Base-by-base conservation (phyloP, 148 eudicot species). In the Nepenthes mirabilis region DNA sequence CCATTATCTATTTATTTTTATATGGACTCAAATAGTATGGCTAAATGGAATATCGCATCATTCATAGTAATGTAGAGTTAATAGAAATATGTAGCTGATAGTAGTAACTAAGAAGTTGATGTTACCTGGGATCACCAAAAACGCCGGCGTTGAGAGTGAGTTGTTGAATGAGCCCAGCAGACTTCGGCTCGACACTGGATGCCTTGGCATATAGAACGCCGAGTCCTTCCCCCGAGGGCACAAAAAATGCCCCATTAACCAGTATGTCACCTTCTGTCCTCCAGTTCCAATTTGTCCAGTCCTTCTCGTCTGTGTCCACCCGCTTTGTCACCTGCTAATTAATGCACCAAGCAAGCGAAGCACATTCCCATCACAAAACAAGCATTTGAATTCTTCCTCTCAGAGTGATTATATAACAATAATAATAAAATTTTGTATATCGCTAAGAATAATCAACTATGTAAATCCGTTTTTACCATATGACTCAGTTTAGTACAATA, bases 131-230 rank as follows among this genome's bases (percentile, higher is more conserved):
- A n/a, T 73, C 85, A 33, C 89, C 89, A 53, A 79, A 68, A 51
- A 74, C 93, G 58, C 96, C 96, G 34, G 96, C 79, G 60, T 83
- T 72, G 43, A 68, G 45, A 33, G 96, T 88, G 67, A 88, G 81
- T 49, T 74, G 93, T 62, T 71, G 76, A 6, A 88, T 64, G 23
- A 77, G 78, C 5, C 37, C 57, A 33, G 80, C 87, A 7, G 96
- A 79, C 61, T 66, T 88, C 58, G 96, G 79, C 61, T 77, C 80
- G 5, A 68, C 53, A 32, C 96, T 88, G 11, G 75, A 70, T n/a
- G 96, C 96, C 79, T 75, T 88, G 4, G 82, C 67, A 63, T 88
- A 88, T 57, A 79, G 75, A 9, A 66, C 56, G 67, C 65, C 70
- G 35, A 85, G 72, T 1, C 88, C 84, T 2, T 61, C 61, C 13